Conservation (phyloP, 2,329 filamentous ascomycete species). For the Lasiodiplodia sp. region DNA sequence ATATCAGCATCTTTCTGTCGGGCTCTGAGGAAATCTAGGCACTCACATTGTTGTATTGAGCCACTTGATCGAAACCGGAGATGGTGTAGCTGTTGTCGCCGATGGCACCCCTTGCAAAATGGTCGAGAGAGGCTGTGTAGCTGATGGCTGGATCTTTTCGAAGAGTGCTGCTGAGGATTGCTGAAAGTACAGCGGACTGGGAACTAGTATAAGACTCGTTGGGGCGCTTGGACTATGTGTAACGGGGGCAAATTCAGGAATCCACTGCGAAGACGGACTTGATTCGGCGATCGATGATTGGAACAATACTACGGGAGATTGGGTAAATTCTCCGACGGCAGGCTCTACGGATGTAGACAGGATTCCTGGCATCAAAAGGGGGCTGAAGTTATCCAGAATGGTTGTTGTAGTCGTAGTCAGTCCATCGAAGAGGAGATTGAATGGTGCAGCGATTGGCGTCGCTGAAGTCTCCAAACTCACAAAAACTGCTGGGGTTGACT, state of each 20-base stretch:
- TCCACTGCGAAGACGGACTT: background rate
- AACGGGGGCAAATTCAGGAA: background rate
- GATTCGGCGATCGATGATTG: background rate
- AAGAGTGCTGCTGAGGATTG: background rate
- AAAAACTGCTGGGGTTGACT: background rate
- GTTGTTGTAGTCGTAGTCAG: background rate
- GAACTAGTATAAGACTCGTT: background rate
- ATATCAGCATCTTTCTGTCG: background rate
- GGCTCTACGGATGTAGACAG: background rate
- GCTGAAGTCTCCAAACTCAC: background rate
- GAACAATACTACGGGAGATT: background rate
- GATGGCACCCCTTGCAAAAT: background rate
- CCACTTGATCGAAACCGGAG: slow-evolving; percentile 3
- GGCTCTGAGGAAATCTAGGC: no score
- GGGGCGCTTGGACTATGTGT: background rate
- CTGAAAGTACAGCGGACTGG: background rate
- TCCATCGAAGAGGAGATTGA: background rate
- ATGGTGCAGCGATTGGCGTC: background rate
- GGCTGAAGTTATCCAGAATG: background rate
- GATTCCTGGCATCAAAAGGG: background rate
- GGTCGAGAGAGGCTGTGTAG: background rate
- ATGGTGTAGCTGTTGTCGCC: background rate
- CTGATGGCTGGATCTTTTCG: background rate
- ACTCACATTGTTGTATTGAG: slow-evolving; percentile 16
- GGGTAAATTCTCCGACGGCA: background rate